Evolutionary conservation across 805 yeast species (phyloP), one percentile per base, ranked within the genome.

Genomic region (Teunomyces pallodes): DNA sequence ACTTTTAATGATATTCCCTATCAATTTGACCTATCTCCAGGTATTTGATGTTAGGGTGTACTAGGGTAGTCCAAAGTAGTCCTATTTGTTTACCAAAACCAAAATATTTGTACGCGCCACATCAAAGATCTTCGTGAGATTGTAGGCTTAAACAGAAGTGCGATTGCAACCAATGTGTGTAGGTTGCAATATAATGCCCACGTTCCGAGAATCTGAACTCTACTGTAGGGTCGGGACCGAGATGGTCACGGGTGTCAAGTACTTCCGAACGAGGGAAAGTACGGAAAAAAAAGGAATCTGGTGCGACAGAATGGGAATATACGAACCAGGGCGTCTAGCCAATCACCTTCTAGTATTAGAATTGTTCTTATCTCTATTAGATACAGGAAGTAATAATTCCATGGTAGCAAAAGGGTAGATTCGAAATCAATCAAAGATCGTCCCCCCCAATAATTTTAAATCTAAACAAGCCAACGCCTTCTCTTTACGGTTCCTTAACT

Each of bases 341-440:
- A 38, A 38, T 38, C 41, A 38, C 14, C 30, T 6, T 12, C 10
- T 13, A 26, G 41, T 12, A 38, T 38, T 38, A 38, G 17, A 38
- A 38, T 38, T 38, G 27, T 20, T 20, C 41, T 38, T 38, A 38
- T 38, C 41, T 38, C 30, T n/a, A 24, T 20, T 24, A 38, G 17
- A 38, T 38, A 38, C 41, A 38, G 41, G 41, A 38, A 4, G 17
- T 13, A 24, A 24, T 17, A n/a, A 16, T 26, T 26, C 5, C 13
- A n/a, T 39, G 43, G 33, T 40, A 40, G 33, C 33, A 40, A 40
- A 28, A 40, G 29, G 33, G 10, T 28, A 16, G 10, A 32, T 13
- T 32, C 9, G 35, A 32, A n/a, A 13, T 5, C 14, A 6, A 20
- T 20, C 5, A 5, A 20, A 32, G 35, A 32, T 7, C 9, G 8